Base-by-base conservation (phyloP, 352 stramenopile genomes). In the Globisporangium apiculatum region DNA sequence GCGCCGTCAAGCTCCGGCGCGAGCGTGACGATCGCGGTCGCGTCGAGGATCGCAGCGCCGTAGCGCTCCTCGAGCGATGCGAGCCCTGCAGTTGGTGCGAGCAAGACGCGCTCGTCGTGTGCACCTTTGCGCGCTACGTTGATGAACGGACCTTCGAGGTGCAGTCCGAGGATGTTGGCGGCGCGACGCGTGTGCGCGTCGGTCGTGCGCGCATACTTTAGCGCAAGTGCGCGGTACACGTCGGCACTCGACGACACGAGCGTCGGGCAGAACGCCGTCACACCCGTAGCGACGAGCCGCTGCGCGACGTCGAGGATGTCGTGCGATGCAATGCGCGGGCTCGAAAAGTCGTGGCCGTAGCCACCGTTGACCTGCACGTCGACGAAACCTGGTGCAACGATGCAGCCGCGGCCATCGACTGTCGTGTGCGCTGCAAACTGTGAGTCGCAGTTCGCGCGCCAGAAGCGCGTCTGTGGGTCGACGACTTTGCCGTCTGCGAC, bases 81-180 rank as follows among this genome's bases (percentile, higher is more conserved):
- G 35, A 87, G 60, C 24, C 74, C 79, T 8, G 72, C 52, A 1
- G 57, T 57, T 0, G 80, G 80, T 5, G 65, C 61, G 11, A 66
- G 17, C 53, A 97, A 72, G 36, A 91, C 71, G 47, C 60, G 56
- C 12, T 63, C 62, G 47, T 92, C 77, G 65, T 97, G 89, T 0
- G 88, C 88, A 9, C 89, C 89, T 51, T 87, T 91, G 56, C 87
- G 76, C 12, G 79, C 70, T 6, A 42, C 53, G 57, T 79, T 91
- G 66, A 97, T 96, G 68, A 96, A 96, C 15, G 90, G 90, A 1
- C 89, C 89, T 73, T 97, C 89, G 5, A 96, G 70, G 61, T 97
- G 89, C 46, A 95, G 64, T 0, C 89, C 89, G 37, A 97, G 62
- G 37, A 96, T 90, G 41, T 75, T 87, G 11, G 83, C 79, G 3